phyloP scores from a whole-genome alignment of 2,329 filamentous ascomycete species.

The Mariannaea sp. region DNA sequence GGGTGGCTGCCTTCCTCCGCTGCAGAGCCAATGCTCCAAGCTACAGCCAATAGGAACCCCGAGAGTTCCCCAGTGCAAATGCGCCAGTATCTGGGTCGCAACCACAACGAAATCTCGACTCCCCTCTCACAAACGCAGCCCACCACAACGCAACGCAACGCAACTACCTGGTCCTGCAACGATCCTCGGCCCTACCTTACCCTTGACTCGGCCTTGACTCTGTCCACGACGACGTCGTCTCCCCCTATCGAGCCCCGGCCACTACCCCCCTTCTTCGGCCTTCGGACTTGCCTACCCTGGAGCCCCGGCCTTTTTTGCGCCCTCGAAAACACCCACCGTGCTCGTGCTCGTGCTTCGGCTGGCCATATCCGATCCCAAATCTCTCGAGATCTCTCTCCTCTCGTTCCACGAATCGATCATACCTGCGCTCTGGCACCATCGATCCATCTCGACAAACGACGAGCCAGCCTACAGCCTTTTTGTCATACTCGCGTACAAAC shows the following conservation, averaged over 20 bases:
- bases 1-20: constrained; percentile 13
- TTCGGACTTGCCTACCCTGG: neutral
- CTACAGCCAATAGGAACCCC: constrained; percentile 24
- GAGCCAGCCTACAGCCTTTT: neutral
- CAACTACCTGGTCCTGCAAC: neutral
- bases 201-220: too few species aligned
- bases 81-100: constrained; percentile 32
- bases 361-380: neutral
- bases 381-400: neutral
- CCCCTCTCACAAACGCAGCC: constrained; percentile 23
- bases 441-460: neutral
- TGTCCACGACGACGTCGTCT: too few species aligned
- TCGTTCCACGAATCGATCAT: neutral
- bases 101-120: constrained; percentile 10
- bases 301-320: neutral
- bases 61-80: neutral
- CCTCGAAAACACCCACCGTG: neutral
- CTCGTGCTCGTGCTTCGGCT: neutral
- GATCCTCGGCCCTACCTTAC: neutral
- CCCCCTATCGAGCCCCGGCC: too few species aligned
- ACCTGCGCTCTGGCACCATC: neutral
- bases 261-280: neutral
- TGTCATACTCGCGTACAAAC: constrained; percentile 3
- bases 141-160: too few species aligned
- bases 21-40: too few species aligned